phyloP scores from a whole-genome alignment of 2,329 filamentous ascomycete species.

The Penicillium polonicum region DNA sequence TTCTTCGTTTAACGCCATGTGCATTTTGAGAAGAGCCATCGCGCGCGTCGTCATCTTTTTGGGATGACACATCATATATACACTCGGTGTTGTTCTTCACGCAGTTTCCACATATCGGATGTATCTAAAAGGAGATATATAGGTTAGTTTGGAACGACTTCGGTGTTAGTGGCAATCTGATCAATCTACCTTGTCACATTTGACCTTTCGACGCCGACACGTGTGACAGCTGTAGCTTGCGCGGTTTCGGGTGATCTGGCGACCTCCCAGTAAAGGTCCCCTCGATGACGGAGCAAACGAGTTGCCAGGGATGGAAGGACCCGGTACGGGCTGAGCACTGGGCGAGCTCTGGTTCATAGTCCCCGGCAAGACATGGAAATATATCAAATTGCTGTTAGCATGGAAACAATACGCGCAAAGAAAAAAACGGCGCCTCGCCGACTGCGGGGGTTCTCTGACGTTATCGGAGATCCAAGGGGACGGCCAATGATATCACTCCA shows the following conservation, averaged over 20 bases:
- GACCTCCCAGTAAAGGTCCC: constrained; percentile 28
- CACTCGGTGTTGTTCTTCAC: constrained; percentile 45
- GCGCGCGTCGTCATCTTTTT: constrained; percentile 23
- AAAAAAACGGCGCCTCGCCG: background rate
- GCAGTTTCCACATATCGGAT: constrained; percentile 49
- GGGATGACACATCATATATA: constrained; percentile 39
- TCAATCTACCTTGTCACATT: constrained; percentile 44
- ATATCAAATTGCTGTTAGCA: background rate
- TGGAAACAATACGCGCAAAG: background rate
- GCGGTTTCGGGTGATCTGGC: constrained; percentile 50
- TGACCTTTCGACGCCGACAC: constrained; percentile 49
- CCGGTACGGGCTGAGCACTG: constrained; percentile 6
- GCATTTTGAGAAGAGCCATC: constrained; percentile 14
- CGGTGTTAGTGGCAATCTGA: too few species aligned
- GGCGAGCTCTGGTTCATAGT: constrained; percentile 19
- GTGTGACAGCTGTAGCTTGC: constrained; percentile 49
- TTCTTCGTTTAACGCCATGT: constrained; percentile 39
- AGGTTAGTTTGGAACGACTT: background rate
- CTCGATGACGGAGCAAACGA: constrained; percentile 10
- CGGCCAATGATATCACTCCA: constrained; percentile 1
- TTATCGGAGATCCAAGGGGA: constrained; percentile 1
- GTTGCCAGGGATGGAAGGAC: constrained; percentile 4
- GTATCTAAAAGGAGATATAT: constrained; percentile 31
- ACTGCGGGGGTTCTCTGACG: constrained; percentile 5
- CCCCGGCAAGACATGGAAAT: background rate